A percentile compares a stretch with the other conserved stretches of the same genome.
phyloP scores from a whole-genome alignment of 441 rosid genomes.

The Pelargonium fulgidum region DNA sequence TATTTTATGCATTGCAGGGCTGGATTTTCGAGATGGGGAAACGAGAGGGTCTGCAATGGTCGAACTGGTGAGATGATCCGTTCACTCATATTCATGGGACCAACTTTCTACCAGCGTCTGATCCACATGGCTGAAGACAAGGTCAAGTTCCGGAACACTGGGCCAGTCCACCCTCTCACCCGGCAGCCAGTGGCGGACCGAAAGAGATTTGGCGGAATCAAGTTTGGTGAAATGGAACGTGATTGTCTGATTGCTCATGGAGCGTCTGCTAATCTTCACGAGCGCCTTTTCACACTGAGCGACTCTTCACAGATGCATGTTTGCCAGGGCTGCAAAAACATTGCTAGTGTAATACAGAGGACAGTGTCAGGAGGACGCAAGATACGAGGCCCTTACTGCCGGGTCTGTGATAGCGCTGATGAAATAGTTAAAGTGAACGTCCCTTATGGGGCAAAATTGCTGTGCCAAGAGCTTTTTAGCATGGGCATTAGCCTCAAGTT shows the following conservation, averaged over 20 bases:
- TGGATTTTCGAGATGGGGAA: conserved; percentile 84
- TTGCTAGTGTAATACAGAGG: conserved; percentile 65
- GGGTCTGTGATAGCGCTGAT: conserved; percentile 50
- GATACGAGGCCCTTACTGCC: conserved; percentile 67
- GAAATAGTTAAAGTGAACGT: conserved; percentile 57
- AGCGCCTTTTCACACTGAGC: conserved; percentile 71
- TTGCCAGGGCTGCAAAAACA: conserved; percentile 50
- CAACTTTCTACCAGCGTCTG: conserved; percentile 78
- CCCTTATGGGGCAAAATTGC: conserved; percentile 80
- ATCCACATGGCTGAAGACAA: conserved; percentile 91
- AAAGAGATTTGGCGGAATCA: conserved; percentile 77
- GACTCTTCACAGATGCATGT: conserved; percentile 73
- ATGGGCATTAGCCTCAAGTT: conserved; percentile 77
- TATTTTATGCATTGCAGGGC: conserved; percentile 40
- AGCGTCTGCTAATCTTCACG: conserved; percentile 72
- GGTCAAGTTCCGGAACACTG: conserved; percentile 86
- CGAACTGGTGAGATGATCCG: conserved; percentile 66
- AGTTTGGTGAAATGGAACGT: conserved; percentile 91
- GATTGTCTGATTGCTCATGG: conserved; percentile 89
- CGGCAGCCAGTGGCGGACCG: conserved; percentile 83
- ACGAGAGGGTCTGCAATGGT: conserved; percentile 71
- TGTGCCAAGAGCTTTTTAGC: conserved; percentile 77
- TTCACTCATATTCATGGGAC: conserved; percentile 77
- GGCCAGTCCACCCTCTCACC: conserved; percentile 88
- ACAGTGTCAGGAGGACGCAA: conserved; percentile 45